phyloP scores from a whole-genome alignment of 345 rosid genomes.

The Excoecaria agallocha region DNA sequence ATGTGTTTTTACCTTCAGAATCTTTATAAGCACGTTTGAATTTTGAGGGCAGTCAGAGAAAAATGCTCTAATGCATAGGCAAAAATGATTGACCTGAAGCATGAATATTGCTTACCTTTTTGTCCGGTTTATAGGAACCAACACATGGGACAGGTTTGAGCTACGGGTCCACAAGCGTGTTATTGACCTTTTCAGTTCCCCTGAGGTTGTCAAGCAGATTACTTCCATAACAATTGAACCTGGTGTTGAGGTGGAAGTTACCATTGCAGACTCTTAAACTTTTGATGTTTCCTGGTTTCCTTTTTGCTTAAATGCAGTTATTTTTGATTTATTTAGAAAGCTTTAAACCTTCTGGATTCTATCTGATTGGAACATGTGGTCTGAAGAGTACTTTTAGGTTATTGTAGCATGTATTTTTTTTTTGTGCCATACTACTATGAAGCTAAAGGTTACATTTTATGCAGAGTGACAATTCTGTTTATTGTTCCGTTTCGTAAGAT shows the following conservation, averaged over 20 bases:
- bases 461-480: slow-evolving; percentile 25
- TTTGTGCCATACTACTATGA: slow-evolving; percentile 19
- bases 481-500: neutral
- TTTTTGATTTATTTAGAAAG: neutral
- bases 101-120: neutral
- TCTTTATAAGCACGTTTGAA: neutral
- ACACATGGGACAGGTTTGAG: slow-evolving; percentile 64
- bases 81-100: neutral
- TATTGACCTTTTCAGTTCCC: slow-evolving; percentile 61
- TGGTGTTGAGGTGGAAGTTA: slow-evolving; percentile 67
- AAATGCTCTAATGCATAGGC: too few relatives aligned
- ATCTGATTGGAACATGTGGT: slow-evolving; percentile 3
- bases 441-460: neutral
- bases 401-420: slow-evolving; percentile 1
- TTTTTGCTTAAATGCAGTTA: neutral
- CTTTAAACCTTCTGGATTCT: neutral
- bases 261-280: slow-evolving; percentile 40
- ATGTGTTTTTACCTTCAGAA: neutral
- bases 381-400: slow-evolving; percentile 11
- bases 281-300: neutral
- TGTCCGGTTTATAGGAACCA: slow-evolving; percentile 40
- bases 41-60: neutral
- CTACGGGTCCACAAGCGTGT: slow-evolving; percentile 59
- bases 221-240: slow-evolving; percentile 63
- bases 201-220: slow-evolving; percentile 67